Percentiles rank a stretch among this genome's conserved stretches.
These are phyloP conservation scores for Neopestalotiopsis sp. DNA, from an alignment of 2,329 filamentous ascomycete species.

Conservation along the genomic window DNA sequence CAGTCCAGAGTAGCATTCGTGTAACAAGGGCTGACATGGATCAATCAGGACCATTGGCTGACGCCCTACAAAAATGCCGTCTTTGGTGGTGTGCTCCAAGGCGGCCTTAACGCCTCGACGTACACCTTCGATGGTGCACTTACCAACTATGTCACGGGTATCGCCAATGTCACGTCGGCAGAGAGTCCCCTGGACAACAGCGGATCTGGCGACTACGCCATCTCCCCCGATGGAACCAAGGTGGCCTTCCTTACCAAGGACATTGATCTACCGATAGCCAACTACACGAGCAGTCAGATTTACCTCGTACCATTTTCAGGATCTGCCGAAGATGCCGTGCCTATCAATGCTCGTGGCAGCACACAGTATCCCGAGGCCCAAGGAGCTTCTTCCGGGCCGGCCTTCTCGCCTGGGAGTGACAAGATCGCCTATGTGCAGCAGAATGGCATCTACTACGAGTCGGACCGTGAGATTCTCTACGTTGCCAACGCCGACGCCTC, in stretches of 20 bases:
- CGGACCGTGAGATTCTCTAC: constrained; percentile 41
- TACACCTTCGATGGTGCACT: constrained; percentile 37
- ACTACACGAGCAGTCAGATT: constrained; percentile 51
- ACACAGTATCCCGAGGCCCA: constrained; percentile 37
- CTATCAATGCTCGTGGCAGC: constrained; percentile 39
- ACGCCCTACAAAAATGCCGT: constrained; percentile 62
- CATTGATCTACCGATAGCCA: constrained; percentile 57
- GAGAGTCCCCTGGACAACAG: constrained; percentile 57
- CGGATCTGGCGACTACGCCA: constrained; percentile 65
- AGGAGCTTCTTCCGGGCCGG: constrained; percentile 41
- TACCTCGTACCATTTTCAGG: constrained; percentile 41
- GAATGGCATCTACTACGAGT: constrained; percentile 64
- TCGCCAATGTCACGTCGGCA: constrained; percentile 38
- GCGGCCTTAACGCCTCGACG: constrained; percentile 25
- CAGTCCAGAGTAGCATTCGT: not conserved
- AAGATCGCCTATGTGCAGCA: constrained; percentile 67
- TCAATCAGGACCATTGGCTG: constrained; percentile 53
- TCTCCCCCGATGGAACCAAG: constrained; percentile 48
- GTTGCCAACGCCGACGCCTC: constrained; percentile 52
- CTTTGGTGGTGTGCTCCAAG: constrained; percentile 61
- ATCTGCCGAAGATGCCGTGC: constrained; percentile 34
- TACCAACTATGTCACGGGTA: constrained; percentile 41
- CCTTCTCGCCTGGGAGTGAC: constrained; percentile 63
- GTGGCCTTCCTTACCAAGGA: constrained; percentile 64
- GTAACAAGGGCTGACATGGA: constrained; percentile 1